A percentile compares a stretch with the other conserved stretches of the same genome.
These are phyloP conservation scores for Paratinospora sagittata DNA, from an alignment of 164 flowering plant species.

Conservation along the genomic window DNA sequence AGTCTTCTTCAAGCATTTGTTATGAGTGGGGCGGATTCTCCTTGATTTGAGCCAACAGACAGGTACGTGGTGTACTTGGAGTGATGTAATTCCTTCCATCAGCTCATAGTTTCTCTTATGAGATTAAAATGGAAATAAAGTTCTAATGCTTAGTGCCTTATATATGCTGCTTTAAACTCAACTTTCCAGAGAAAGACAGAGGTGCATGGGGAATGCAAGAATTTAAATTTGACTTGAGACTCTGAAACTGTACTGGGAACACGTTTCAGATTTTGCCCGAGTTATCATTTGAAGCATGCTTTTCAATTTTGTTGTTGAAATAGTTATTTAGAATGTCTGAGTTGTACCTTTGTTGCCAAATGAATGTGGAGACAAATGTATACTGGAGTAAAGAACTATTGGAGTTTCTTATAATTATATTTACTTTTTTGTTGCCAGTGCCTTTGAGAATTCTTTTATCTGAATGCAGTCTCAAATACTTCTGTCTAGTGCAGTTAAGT, in stretches of 20 bases:
- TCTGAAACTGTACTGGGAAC: slow-evolving; percentile 15
- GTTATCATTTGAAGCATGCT: background rate
- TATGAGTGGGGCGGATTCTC: slow-evolving; percentile 48
- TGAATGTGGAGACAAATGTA: background rate
- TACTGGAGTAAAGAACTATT: background rate
- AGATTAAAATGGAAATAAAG: background rate
- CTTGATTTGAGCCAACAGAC: slow-evolving; percentile 29
- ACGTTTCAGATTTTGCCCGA: slow-evolving; percentile 7
- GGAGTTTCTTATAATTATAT: background rate
- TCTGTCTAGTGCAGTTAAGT: background rate
- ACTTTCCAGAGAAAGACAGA: background rate
- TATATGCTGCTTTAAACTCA: too few relatives aligned
- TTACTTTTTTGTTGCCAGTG: background rate
- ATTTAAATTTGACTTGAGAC: slow-evolving; percentile 13
- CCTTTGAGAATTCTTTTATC: background rate
- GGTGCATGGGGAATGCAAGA: background rate
- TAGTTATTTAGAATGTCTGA: slow-evolving; percentile 3
- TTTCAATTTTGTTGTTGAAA: slow-evolving; percentile 8
- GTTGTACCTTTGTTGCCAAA: background rate
- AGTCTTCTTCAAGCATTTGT: slow-evolving; percentile 99
- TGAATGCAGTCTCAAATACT: background rate
- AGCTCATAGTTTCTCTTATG: background rate
- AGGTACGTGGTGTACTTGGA: background rate
- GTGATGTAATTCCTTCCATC: background rate
- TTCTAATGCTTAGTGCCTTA: too few relatives aligned